Evolutionary conservation across 768 basidiomycete genomes (phyloP).

Genomic region (Suillus decipiens): DNA sequence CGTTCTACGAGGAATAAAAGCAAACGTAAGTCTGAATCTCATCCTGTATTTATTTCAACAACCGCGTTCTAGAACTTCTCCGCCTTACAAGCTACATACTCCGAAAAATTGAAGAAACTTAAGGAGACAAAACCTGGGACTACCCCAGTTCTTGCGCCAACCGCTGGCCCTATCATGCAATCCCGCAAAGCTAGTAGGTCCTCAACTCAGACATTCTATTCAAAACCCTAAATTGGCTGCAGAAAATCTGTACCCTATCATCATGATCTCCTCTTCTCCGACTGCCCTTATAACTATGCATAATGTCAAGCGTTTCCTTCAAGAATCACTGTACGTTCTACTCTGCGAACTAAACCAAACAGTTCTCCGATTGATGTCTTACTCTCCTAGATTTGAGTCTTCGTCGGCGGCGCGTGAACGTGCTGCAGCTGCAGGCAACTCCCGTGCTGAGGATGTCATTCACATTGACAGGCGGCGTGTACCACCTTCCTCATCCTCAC

Average conservation of each 20-base stretch:
- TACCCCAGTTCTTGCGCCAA: conserved; percentile 36
- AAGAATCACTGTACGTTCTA: conserved; percentile 72
- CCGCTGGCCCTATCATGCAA: conserved; percentile 42
- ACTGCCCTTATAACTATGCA: conserved; percentile 97
- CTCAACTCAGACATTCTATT: not conserved
- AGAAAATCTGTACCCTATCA: conserved; percentile 88
- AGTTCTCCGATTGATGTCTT: not conserved
- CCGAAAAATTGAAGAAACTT: conserved; percentile 78
- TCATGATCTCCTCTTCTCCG: conserved; percentile 93
- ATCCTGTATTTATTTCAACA: not conserved
- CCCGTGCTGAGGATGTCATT: conserved; percentile 79
- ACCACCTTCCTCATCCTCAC: conserved; percentile 27
- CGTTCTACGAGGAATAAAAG: conserved; percentile 79
- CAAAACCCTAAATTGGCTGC: conserved; percentile 4
- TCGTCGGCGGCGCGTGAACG: conserved; percentile 74
- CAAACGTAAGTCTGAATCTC: conserved; percentile 58
- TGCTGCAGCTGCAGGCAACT: conserved; percentile 68
- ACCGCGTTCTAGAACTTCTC: conserved; percentile 68
- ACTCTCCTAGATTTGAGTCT: conserved; percentile 59
- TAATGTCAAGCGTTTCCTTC: conserved; percentile 92
- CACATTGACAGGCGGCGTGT: conserved; percentile 88
- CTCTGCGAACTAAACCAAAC: not conserved
- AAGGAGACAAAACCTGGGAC: conserved; percentile 66
- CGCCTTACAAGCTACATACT: conserved; percentile 60
- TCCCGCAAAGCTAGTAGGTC: conserved; percentile 71